These are phyloP conservation scores for Ogataea parapolymorpha DNA, from an alignment of 805 yeast genomes.

Conservation along the genomic window DNA sequence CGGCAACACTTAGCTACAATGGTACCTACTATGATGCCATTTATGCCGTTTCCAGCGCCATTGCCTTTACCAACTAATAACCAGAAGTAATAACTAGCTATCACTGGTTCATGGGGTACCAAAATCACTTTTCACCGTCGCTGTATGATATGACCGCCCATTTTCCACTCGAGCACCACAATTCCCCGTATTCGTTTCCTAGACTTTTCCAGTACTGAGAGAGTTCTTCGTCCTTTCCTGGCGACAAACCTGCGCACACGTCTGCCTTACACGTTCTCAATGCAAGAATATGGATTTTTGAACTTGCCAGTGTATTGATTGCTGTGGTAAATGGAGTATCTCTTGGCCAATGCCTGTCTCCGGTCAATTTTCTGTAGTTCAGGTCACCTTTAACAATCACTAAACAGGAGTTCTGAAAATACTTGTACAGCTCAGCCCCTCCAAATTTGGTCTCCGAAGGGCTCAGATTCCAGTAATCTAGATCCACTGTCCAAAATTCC, in stretches of 20 bases:
- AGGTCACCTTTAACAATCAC: conserved; percentile 92
- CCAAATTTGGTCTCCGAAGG: conserved; percentile 50
- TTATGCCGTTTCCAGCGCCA: conserved; percentile 24
- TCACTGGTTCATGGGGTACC: too few relatives aligned
- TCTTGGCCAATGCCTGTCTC: conserved; percentile 84
- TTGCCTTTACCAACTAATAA: conserved; percentile 14
- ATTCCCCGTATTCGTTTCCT: conserved; percentile 63
- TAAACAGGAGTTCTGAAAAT: conserved; percentile 61
- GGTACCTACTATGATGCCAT: conserved; percentile 32
- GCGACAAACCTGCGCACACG: conserved; percentile 79
- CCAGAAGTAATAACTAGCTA: not conserved
- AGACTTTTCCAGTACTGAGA: conserved; percentile 50
- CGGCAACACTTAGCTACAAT: conserved; percentile 23
- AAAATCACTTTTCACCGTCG: conserved; percentile 30
- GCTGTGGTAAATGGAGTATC: conserved; percentile 72
- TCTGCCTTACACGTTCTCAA: conserved; percentile 96
- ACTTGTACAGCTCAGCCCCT: conserved; percentile 59
- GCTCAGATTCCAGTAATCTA: conserved; percentile 70
- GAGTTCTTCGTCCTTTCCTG: conserved; percentile 70
- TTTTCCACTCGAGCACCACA: conserved; percentile 88
- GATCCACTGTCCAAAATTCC: conserved; percentile 83
- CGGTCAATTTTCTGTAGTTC: conserved; percentile 91
- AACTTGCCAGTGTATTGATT: conserved; percentile 60
- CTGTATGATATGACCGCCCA: conserved; percentile 85
- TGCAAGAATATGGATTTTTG: conserved; percentile 64